Percentiles rank a stretch among this genome's conserved stretches.
Evolutionary conservation across 177 flowering plant species (phyloP).

Genomic region (Tripterygium wilfordii): DNA sequence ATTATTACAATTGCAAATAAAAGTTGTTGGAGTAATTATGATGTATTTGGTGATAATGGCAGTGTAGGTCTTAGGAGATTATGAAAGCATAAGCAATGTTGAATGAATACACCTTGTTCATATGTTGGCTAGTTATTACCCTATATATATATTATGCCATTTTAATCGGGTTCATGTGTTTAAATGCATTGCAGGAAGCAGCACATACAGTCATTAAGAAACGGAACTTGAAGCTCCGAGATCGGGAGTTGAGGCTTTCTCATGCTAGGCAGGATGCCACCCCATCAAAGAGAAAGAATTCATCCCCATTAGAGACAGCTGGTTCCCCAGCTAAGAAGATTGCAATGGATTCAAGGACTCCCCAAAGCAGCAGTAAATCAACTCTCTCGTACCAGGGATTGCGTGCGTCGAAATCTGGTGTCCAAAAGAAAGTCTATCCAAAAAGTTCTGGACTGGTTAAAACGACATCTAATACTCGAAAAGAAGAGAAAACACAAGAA

Average conservation of each 20-base stretch:
- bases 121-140: too few species aligned
- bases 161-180: too few species aligned
- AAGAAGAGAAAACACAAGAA: constrained; percentile 7
- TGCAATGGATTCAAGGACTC: constrained; percentile 19
- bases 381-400: constrained; percentile 85
- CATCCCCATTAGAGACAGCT: constrained; percentile 11
- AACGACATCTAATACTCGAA: constrained; percentile 7
- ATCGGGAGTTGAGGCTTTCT: constrained; percentile 67
- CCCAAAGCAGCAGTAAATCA: constrained; percentile 10
- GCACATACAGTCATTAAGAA: constrained; percentile 56
- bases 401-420: constrained; percentile 65
- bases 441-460: constrained; percentile 15
- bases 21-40: too few species aligned
- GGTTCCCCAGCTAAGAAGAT: constrained; percentile 35
- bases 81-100: too few species aligned
- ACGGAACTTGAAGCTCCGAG: constrained; percentile 58
- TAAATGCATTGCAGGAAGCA: constrained; percentile 69
- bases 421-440: constrained; percentile 36
- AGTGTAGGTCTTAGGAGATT: too few species aligned
- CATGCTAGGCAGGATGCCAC: constrained; percentile 51
- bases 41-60: too few species aligned
- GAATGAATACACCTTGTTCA: too few species aligned
- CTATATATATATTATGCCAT: too few species aligned
- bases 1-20: too few species aligned
- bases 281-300: constrained; percentile 49